Conservation (phyloP, 176 grass and related monocot species). For the Cenchrus fungigraminus region DNA sequence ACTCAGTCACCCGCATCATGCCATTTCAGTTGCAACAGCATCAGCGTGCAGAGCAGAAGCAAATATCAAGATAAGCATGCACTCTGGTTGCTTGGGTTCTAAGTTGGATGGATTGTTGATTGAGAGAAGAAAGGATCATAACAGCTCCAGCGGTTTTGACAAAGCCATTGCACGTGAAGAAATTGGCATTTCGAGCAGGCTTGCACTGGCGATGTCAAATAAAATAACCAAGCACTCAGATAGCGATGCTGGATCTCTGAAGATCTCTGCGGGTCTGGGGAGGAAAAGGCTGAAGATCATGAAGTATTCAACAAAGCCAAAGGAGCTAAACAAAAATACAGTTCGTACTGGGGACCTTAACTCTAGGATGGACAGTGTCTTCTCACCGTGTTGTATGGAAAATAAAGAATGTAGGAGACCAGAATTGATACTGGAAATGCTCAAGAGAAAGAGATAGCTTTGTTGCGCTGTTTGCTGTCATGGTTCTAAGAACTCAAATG, state of each 20-base stretch:
- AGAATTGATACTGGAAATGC: conserved; percentile 70
- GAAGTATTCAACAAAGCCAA: conserved; percentile 47
- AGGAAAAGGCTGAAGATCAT: conserved; percentile 58
- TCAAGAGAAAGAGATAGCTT: conserved; percentile 54
- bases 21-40: conserved; percentile 53
- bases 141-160: neutral
- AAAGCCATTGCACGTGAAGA: conserved; percentile 3
- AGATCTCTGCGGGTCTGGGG: conserved; percentile 41
- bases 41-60: conserved; percentile 37
- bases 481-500: neutral
- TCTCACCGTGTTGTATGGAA: neutral
- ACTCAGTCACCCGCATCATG: conserved; percentile 42
- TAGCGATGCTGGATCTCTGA: conserved; percentile 32
- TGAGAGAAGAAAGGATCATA: conserved; percentile 5
- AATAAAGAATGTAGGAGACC: conserved; percentile 40
- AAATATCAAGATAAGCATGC: neutral
- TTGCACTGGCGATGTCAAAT: neutral
- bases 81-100: neutral
- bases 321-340: conserved; percentile 12
- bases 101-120: conserved; percentile 32
- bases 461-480: neutral
- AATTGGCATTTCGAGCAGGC: conserved; percentile 8
- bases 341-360: neutral
- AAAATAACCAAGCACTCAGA: neutral
- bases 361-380: conserved; percentile 9